Evolutionary conservation across 129 eudicot genomes (phyloP).

Genomic region (Saussurea involucrata): DNA sequence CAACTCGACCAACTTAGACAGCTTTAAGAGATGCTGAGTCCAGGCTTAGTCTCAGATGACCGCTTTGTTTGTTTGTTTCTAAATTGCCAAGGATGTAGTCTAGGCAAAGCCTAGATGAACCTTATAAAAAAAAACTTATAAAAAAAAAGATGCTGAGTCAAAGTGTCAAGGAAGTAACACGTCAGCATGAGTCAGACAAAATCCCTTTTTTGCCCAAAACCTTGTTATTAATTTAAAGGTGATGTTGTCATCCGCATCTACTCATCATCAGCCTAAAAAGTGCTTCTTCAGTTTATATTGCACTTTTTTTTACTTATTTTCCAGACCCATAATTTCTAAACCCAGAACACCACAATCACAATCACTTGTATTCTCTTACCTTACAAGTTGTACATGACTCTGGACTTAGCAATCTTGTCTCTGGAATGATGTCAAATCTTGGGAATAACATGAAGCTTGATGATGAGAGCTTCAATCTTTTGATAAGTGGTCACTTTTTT

Average conservation of each 20-base stretch:
- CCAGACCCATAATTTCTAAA: constrained; percentile 6
- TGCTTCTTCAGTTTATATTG: constrained; percentile 28
- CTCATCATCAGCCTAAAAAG: constrained; percentile 34
- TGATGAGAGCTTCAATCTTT: constrained; percentile 29
- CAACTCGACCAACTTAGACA: no score
- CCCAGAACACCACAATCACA: not conserved
- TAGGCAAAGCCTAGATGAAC: no score
- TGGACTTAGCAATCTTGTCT: not conserved
- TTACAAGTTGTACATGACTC: not conserved
- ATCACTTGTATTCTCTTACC: not conserved
- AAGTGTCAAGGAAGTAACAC: constrained; percentile 37
- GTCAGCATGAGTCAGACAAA: constrained; percentile 59
- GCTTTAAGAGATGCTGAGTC: no score
- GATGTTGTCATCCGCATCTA: constrained; percentile 45
- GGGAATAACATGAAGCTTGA: constrained; percentile 37
- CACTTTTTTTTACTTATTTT: constrained; percentile 12
- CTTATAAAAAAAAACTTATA: no score
- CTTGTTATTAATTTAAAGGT: constrained; percentile 16
- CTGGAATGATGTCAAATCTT: constrained; percentile 10
- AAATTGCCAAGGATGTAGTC: no score
- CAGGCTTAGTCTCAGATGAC: no score
- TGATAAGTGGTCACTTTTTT: constrained; percentile 21
- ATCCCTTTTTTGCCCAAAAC: constrained; percentile 28
- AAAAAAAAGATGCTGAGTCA: not conserved
- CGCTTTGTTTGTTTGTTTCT: no score